Evolutionary conservation across 2,329 filamentous ascomycete genomes (phyloP).

Genomic region (Pseudogymnoascus pannorum): DNA sequence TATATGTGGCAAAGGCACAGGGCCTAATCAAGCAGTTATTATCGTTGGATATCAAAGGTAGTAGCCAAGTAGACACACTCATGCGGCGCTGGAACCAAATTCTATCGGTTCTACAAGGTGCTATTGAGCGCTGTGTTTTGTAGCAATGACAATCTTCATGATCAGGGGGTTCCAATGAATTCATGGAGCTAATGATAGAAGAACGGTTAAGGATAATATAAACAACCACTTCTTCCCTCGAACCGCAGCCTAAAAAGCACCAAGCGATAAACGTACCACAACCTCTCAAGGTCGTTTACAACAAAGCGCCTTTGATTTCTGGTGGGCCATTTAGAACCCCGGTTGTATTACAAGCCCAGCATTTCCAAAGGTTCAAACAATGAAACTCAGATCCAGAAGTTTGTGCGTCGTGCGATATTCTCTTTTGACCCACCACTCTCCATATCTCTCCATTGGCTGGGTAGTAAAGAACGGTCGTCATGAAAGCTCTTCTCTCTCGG

Average conservation of each 20-base stretch:
- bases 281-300: background rate
- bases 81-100: conserved; percentile 10
- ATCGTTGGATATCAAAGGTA: background rate
- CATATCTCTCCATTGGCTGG: conserved; percentile 19
- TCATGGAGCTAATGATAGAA: conserved; percentile 1
- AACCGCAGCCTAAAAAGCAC: background rate
- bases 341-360: background rate
- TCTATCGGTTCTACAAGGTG: background rate
- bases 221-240: background rate
- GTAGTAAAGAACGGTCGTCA: conserved; percentile 23
- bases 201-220: background rate
- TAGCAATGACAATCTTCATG: background rate
- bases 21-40: background rate
- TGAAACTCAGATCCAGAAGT: conserved; percentile 17
- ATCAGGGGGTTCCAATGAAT: background rate
- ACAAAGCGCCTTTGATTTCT: background rate
- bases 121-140: background rate
- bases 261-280: background rate
- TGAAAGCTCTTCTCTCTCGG: conserved; percentile 19
- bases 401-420: conserved; percentile 17
- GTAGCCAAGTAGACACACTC: conserved; percentile 5
- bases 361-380: background rate
- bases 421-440: background rate
- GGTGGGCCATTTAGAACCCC: background rate
- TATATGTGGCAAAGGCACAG: background rate